Evolutionary conservation across 2,329 filamentous ascomycete genomes (phyloP), one percentile per base, ranked within the genome.

Genomic region (Verticillium dahliae): DNA sequence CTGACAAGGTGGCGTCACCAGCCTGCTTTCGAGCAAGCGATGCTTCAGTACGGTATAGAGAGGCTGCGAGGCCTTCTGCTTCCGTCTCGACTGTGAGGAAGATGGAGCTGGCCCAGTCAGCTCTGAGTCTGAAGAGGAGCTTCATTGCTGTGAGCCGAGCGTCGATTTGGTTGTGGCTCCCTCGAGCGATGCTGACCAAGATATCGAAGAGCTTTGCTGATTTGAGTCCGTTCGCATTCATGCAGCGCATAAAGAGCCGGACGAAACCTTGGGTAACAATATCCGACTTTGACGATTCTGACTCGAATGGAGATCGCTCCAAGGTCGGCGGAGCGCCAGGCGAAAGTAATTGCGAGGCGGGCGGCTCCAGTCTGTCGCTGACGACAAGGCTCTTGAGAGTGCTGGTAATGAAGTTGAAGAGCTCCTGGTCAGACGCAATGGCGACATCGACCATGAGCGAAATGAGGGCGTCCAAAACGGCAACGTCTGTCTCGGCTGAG

Each of bases 111-210:
- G 89, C 86, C 71, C 90, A 91, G 73, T 97, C 92, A 27, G 92
- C 91, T 62, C 93, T 85, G 35, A 97, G 78, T 54, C 93, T 86
- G 71, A 96, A 94, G 2, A 97, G 78, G 54, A 94, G 76, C 69
- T 91, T 92, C 80, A 93, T 85, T 2, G 89, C 87, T 13, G 87
- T 88, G 33, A 95, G 77, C 6, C 90, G 87, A 59, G 90, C 87
- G 73, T 91, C 87, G 6, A 82, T 78, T 62, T 90, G 88, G 63
- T 83, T 85, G 37, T 81, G 77, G 34, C 79, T 80, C 15, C 83
- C 83, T 65, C 81, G 82, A 6, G 83, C 86, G 66, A 92, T 86
- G 59, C 80, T 79, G 52, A 93, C 76, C 5, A 94, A 75, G 9
- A 84, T 78, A 57, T 85, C 80, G 67, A 87, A 92, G 0, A 88